A percentile compares a stretch with the other conserved stretches of the same genome.
These are phyloP conservation scores for Chaetoceros tenuissimus DNA, from an alignment of 108 stramenopile species.

Conservation along the genomic window DNA sequence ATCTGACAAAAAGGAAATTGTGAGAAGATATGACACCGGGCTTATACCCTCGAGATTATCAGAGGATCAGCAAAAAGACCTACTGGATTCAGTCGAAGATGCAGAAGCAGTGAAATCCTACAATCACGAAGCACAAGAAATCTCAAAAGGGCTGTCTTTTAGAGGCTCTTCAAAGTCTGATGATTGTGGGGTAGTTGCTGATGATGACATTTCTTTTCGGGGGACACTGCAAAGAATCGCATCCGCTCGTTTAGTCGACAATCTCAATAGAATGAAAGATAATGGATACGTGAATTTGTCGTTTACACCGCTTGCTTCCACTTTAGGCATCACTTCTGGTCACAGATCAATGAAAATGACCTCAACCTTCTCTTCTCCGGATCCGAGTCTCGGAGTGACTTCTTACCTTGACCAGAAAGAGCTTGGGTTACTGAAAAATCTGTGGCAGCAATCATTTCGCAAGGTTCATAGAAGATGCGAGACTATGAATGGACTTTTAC, in stretches of 20 bases:
- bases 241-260: not conserved
- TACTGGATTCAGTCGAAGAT: not conserved
- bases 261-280: not conserved
- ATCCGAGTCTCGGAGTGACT: not conserved
- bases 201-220: constrained; percentile 1
- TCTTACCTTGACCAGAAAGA: constrained; percentile 1
- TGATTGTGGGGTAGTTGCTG: constrained; percentile 2
- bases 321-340: not conserved
- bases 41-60: not conserved
- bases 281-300: not conserved
- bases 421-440: not conserved
- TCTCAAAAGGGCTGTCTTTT: not conserved
- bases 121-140: not conserved
- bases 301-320: not conserved
- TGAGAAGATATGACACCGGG: not conserved
- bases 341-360: not conserved
- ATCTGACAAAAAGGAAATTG: not conserved
- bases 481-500: constrained; percentile 9
- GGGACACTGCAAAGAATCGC: not conserved
- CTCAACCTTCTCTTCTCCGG: not conserved
- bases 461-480: not conserved
- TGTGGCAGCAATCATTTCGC: not conserved
- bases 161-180: not conserved
- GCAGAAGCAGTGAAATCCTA: not conserved
- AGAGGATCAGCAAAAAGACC: not conserved